Conservation (phyloP, 164 flowering plant genomes). For the Dillenia suffruticosa region DNA sequence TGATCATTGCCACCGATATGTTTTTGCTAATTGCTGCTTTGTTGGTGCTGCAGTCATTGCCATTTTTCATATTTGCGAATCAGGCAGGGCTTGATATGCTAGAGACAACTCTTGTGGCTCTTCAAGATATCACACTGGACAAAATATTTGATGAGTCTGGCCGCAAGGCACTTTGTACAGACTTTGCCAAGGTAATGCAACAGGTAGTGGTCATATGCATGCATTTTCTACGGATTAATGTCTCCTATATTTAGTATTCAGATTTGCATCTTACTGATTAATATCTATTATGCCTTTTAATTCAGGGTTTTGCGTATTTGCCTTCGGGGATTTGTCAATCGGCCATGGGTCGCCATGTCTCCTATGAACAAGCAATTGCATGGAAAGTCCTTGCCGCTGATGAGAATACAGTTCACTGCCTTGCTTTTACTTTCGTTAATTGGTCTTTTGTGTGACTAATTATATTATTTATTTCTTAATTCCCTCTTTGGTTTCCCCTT, state of each 20-base stretch:
- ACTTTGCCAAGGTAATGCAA: slow-evolving; percentile 85
- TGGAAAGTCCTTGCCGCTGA: slow-evolving; percentile 86
- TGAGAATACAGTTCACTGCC: slow-evolving; percentile 65
- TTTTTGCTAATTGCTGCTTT: background rate
- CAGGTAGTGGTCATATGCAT: slow-evolving; percentile 42
- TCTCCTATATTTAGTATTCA: background rate
- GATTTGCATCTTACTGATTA: background rate
- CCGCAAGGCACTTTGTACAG: slow-evolving; percentile 59
- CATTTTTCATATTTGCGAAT: slow-evolving; percentile 87
- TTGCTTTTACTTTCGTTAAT: slow-evolving; percentile 79
- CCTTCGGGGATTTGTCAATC: slow-evolving; percentile 89
- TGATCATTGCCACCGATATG: too few relatives aligned
- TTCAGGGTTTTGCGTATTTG: slow-evolving; percentile 72
- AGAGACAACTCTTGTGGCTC: slow-evolving; percentile 82
- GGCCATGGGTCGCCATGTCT: slow-evolving; percentile 79
- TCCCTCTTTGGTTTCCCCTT: too few relatives aligned
- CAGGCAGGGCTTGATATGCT: slow-evolving; percentile 96
- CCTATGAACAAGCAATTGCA: slow-evolving; percentile 75
- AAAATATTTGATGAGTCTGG: slow-evolving; percentile 86
- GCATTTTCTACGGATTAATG: background rate
- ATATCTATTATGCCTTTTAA: background rate
- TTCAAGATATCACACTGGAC: slow-evolving; percentile 83
- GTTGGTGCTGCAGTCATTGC: slow-evolving; percentile 55
- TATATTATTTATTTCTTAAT: too few relatives aligned
- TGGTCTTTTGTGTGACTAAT: slow-evolving; percentile 77